These are phyloP conservation scores for Macrophomina phaseolina DNA, from an alignment of 2,329 filamentous ascomycete genomes.

Conservation along the genomic window DNA sequence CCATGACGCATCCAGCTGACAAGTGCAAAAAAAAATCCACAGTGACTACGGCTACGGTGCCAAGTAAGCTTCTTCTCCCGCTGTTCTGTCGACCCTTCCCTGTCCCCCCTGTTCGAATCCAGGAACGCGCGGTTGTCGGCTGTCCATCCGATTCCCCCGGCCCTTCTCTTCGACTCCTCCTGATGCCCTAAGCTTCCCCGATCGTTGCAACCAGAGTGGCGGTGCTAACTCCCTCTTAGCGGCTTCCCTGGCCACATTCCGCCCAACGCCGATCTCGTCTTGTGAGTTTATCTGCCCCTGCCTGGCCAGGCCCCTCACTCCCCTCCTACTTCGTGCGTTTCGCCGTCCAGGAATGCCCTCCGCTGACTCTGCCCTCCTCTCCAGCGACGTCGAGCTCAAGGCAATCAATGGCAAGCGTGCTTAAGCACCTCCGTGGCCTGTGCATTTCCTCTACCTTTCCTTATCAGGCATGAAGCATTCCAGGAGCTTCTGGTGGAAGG, in stretches of 20 bases:
- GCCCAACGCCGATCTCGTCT: conserved; percentile 75
- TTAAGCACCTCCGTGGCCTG: conserved; percentile 32
- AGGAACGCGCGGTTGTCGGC: conserved; percentile 16
- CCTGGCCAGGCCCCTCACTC: not conserved
- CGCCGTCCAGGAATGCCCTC: not conserved
- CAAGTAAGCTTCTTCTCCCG: conserved; percentile 37
- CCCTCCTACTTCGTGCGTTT: not conserved
- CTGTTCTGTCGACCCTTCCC: not conserved
- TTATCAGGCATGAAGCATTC: conserved; percentile 10
- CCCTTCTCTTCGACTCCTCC: not conserved
- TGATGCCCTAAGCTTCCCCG: conserved; percentile 19
- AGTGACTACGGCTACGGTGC: conserved; percentile 47
- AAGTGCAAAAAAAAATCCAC: not conserved
- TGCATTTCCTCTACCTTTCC: not conserved
- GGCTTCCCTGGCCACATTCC: conserved; percentile 83
- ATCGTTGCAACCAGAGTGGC: conserved; percentile 16
- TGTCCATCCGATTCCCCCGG: conserved; percentile 1
- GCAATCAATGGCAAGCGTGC: conserved; percentile 61
- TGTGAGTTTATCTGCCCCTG: conserved; percentile 62
- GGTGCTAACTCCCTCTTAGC: conserved; percentile 52
- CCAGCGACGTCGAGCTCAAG: conserved; percentile 72
- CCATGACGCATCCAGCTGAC: conserved; percentile 29
- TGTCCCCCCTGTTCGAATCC: conserved; percentile 27
- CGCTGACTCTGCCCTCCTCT: not conserved
- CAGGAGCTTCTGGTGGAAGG: conserved; percentile 18